Percentiles rank a stretch among this genome's conserved stretches.
These are phyloP conservation scores for Globisporangium sylvaticum DNA, from an alignment of 352 stramenopile species.

Conservation along the genomic window DNA sequence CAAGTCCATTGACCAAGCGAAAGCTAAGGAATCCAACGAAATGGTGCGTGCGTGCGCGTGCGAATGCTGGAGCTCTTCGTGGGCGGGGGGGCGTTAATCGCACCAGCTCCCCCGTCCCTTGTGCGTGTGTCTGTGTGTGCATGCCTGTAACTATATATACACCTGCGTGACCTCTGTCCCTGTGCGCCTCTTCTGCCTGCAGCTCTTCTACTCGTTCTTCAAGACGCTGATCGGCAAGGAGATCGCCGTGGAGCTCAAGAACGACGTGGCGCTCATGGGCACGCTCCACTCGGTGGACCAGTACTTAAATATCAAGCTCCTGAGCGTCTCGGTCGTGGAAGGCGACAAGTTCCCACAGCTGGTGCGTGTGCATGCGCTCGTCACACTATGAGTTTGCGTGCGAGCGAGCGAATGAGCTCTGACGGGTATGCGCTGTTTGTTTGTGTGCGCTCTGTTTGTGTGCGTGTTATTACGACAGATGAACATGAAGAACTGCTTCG, in stretches of 20 bases:
- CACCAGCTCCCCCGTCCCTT: no score
- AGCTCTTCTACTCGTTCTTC: conserved; percentile 99
- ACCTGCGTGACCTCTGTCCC: no score
- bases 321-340: conserved; percentile 95
- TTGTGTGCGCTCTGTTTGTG: no score
- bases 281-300: conserved; percentile 98
- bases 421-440: background rate
- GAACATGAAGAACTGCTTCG: conserved; percentile 98
- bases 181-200: background rate
- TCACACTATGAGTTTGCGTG: background rate
- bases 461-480: conserved; percentile 41
- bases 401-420: background rate
- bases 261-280: conserved; percentile 96
- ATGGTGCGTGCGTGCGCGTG: no score
- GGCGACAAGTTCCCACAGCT: conserved; percentile 96
- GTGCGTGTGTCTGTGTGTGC: no score
- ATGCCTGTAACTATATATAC: no score
- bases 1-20: no score
- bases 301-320: conserved; percentile 99
- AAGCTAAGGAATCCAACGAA: no score
- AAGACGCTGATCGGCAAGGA: conserved; percentile 98
- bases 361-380: conserved; percentile 26
- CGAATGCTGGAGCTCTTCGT: no score
- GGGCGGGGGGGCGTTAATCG: no score
- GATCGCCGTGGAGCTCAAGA: conserved; percentile 99